Evolutionary conservation across 2,329 filamentous ascomycete genomes (phyloP).

Genomic region (Penicillium sp.): DNA sequence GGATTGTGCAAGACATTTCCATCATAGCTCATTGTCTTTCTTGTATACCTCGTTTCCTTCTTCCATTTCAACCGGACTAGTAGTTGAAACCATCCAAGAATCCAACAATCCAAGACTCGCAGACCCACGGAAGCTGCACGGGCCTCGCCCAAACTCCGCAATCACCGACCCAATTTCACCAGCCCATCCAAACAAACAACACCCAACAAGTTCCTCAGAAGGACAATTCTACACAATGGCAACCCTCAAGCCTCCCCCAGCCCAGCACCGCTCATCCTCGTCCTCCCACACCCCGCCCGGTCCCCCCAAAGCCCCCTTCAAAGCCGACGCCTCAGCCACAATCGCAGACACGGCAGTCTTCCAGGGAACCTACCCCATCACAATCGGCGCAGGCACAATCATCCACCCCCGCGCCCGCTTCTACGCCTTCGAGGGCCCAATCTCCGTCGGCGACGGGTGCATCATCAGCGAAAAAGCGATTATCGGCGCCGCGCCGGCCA

Average conservation of each 20-base stretch:
- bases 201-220: background rate
- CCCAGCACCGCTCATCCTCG: constrained; percentile 28
- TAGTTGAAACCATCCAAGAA: background rate
- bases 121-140: background rate
- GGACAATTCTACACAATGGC: constrained; percentile 14
- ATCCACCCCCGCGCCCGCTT: constrained; percentile 85
- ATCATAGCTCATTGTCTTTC: background rate
- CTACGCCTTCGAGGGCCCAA: constrained; percentile 74
- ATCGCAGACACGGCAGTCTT: constrained; percentile 44
- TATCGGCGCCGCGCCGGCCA: constrained; percentile 52
- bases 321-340: constrained; percentile 39
- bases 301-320: constrained; percentile 39
- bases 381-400: constrained; percentile 73
- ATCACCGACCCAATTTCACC: constrained; percentile 8
- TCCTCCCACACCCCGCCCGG: constrained; percentile 29
- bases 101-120: background rate
- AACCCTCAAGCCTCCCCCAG: constrained; percentile 34
- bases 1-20: background rate
- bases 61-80: background rate
- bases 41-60: background rate
- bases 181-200: background rate
- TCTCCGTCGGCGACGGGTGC: constrained; percentile 78
- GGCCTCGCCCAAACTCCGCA: constrained; percentile 16
- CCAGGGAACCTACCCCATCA: constrained; percentile 73
- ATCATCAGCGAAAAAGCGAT: constrained; percentile 70